A percentile compares a stretch with the other conserved stretches of the same genome.
phyloP scores from a whole-genome alignment of 1,284 basidiomycete species.

The Thecaphora thlaspeos region DNA sequence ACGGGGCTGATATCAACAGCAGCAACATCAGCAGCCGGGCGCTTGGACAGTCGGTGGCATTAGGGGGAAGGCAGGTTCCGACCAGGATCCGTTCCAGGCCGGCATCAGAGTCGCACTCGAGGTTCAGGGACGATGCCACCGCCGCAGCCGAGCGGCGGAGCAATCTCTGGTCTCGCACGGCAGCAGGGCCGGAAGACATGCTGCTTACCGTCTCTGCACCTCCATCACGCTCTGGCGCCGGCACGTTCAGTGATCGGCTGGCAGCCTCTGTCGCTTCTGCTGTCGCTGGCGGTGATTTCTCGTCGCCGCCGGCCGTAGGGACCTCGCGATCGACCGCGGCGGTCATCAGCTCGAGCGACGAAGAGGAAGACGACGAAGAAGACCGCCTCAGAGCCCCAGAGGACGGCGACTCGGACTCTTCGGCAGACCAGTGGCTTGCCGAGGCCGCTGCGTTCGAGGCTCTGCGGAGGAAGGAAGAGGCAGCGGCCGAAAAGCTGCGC shows the following conservation, averaged over 20 bases:
- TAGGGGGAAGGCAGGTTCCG: too few relatives aligned
- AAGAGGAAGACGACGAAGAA: conserved; percentile 1
- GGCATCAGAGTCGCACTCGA: conserved; percentile 3
- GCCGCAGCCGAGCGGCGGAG: conserved; percentile 3
- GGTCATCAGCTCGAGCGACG: conserved; percentile 1
- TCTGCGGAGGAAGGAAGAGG: conserved; percentile 29
- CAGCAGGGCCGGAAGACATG: conserved; percentile 22
- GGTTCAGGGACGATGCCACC: conserved; percentile 6
- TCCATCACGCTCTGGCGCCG: conserved; percentile 4
- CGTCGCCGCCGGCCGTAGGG: too few relatives aligned
- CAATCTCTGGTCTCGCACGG: conserved; percentile 1
- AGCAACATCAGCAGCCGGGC: too few relatives aligned
- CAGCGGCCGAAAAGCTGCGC: conserved; percentile 18
- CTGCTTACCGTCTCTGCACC: conserved; percentile 28
- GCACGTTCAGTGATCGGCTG: conserved; percentile 5
- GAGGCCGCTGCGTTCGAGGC: conserved; percentile 37
- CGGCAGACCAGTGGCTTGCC: conserved; percentile 34
- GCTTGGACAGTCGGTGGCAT: too few relatives aligned
- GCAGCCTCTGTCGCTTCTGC: too few relatives aligned
- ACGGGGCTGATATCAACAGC: too few relatives aligned
- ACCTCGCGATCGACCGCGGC: too few relatives aligned
- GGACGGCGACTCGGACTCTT: conserved; percentile 17
- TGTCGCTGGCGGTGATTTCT: too few relatives aligned
- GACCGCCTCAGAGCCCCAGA: conserved; percentile 3
- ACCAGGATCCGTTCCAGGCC: conserved; percentile 3